Evolutionary conservation across 179 eudicot species (phyloP), one percentile per base, ranked within the genome.

Genomic region (Drosera spatulata): DNA sequence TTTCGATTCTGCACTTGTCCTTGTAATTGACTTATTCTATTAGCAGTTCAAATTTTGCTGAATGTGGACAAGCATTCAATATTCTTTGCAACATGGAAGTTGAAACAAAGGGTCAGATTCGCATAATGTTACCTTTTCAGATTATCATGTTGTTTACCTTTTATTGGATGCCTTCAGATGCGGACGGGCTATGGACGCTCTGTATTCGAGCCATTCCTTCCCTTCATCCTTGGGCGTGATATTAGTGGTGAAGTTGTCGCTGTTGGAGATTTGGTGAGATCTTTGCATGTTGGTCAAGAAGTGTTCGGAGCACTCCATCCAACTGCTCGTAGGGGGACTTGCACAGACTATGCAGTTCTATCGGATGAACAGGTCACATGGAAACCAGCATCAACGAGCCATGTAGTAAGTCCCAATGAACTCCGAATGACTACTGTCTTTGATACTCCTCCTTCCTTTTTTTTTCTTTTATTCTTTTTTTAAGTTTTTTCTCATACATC

Each of bases 221-320:
- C 99, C 53, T 62, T 93, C 61, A 82, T 93, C 71, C 63, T 93
- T 78, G 99, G 99, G 64, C 99, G 99, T 75, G 99, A 93, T 83
- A 70, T 93, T 63, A 93, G 99, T 68, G 99, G 99, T 77, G 95
- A 86, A 80, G 94, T 93, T 63, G 95, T 81, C 12, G 97, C 86
- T 41, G 73, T 83, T 72, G 99, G 99, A 73, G 60, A 64, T 70
- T 78, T 83, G 56, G 95, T 90, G 54, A 75, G 61, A 53, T 81
- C 91, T 2, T 66, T 93, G 14, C 64, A 63, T 65, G 78, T 93
- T 50, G 99, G 99, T 39, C 88, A 89, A 74, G 93, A 93, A 65
- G 99, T 93, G 39, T 93, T 89, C 69, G 99, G 97, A 55, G 95
- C 99, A 39, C 71, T 89, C 69, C 97, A 86, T 81, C 99, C 99